Base-by-base conservation (phyloP, 768 basidiomycete species). In the Myochromella boudieri region DNA sequence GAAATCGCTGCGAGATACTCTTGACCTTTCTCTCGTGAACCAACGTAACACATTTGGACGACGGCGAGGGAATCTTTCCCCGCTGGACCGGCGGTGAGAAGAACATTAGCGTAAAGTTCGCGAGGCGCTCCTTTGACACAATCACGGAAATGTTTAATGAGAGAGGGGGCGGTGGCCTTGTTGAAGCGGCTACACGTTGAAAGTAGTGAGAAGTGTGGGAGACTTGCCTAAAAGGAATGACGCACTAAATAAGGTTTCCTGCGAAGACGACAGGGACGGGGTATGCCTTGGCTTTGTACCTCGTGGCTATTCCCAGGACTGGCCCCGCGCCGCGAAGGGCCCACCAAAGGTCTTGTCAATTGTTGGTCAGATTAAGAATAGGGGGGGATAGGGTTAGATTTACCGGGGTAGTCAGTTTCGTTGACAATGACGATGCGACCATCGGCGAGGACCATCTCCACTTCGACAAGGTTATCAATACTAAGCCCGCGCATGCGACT, bases 221-320 rank as follows among this genome's bases (percentile, higher is more conserved):
- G 22, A 6, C 2, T 12, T 25, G 17, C 42, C 1, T 17, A 32
- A 18, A 18, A 24, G 18, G 7, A 34, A 10, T 44, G 39, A 74
- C 89, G 59, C 56, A 92, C 92, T 92, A 95, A 53, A 97, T 85
- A 33, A 95, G 73, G 61, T 93, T 95, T 2, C 94, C 94, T 8
- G 94, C 91, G 57, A 91, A 95, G 3, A 94, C 91, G 6, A 91
- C 83, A 7, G 92, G 91, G 8, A 95, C 81, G 1, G 92, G 92
- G 65, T 78, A 95, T 17, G 93, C 94, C 60, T 80, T 86, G 6
- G 86, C 89, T 58, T 90, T 89, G 68, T 92, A 95, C n/a, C 92
- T 81, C 11, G 88, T 94, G 15, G 82, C 87, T 41, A 97, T 76
- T 8, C 93, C 92, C 27, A 95, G 76, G 7, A 83, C 78, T 0